Evolutionary conservation across 805 yeast genomes (phyloP).

Genomic region (Yarrowia porcina): DNA sequence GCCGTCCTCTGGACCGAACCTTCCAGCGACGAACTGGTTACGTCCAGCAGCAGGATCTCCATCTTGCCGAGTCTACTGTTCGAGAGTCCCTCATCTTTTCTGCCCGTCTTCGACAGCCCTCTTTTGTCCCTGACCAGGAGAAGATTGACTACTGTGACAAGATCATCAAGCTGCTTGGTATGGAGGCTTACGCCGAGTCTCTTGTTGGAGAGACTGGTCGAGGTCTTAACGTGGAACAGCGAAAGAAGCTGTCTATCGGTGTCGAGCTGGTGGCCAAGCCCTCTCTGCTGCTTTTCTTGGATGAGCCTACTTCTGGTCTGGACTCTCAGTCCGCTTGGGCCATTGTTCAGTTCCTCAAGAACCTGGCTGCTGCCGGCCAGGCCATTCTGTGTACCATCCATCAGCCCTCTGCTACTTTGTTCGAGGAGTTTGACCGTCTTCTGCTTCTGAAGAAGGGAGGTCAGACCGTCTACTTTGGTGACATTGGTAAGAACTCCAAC

Average conservation of each 20-base stretch:
- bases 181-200: conserved; percentile 72
- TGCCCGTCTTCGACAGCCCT: conserved; percentile 69
- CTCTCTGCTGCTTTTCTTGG: conserved; percentile 55
- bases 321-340: conserved; percentile 64
- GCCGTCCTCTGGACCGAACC: conserved; percentile 57
- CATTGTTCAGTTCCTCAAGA: conserved; percentile 61
- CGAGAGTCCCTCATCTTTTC: conserved; percentile 71
- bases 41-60: conserved; percentile 79
- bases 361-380: conserved; percentile 67
- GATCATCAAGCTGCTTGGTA: conserved; percentile 62
- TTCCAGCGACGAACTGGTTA: conserved; percentile 78
- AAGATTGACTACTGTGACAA: conserved; percentile 67
- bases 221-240: conserved; percentile 66
- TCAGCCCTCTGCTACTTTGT: conserved; percentile 70
- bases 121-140: conserved; percentile 52
- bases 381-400: conserved; percentile 74
- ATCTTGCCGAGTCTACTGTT: conserved; percentile 64
- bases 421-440: conserved; percentile 65
- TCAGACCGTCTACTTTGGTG: conserved; percentile 77
- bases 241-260: conserved; percentile 66
- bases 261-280: conserved; percentile 73
- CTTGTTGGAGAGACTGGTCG: conserved; percentile 73
- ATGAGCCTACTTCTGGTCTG: conserved; percentile 72
- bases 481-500: conserved; percentile 61
- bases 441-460: conserved; percentile 73